Conservation (phyloP, 2,329 filamentous ascomycete species). For the Xylariales sp. region DNA sequence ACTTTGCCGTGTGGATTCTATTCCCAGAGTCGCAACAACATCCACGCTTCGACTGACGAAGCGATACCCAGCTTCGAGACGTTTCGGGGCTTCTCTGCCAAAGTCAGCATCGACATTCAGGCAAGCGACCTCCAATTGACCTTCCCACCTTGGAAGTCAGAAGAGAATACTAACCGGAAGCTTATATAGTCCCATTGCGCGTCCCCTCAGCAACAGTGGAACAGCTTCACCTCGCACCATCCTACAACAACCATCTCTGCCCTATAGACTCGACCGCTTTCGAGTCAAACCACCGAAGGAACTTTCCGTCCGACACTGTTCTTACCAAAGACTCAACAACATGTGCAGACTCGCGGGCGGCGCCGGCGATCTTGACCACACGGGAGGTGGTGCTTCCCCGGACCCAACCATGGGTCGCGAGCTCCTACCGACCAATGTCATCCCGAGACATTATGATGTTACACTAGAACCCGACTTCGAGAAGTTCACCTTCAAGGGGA, state of each 20-base stretch:
- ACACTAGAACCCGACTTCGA: conserved; percentile 88
- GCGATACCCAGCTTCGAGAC: neutral
- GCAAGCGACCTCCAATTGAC: neutral
- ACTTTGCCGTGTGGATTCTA: conserved; percentile 10
- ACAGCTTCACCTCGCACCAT: too few species aligned
- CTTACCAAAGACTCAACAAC: conserved; percentile 64
- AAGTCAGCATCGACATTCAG: neutral
- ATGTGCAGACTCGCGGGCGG: conserved; percentile 64
- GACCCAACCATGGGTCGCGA: conserved; percentile 59
- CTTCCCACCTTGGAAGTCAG: neutral
- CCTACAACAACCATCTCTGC: conserved; percentile 1
- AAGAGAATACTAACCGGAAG: neutral
- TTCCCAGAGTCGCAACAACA: conserved; percentile 5
- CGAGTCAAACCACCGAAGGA: neutral
- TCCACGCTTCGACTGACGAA: neutral
- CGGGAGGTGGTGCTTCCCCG: conserved; percentile 51
- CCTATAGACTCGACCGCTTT: neutral
- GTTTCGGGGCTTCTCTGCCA: neutral
- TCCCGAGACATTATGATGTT: conserved; percentile 87
- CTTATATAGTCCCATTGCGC: conserved; percentile 7
- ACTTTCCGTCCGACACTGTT: conserved; percentile 51
- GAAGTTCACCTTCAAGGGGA: conserved; percentile 82
- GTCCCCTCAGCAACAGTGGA: conserved; percentile 8
- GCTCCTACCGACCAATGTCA: conserved; percentile 86
- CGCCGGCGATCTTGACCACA: conserved; percentile 49